Conservation (phyloP, 2,329 filamentous ascomycete genomes). For the Magnaporthiopsis poae region DNA sequence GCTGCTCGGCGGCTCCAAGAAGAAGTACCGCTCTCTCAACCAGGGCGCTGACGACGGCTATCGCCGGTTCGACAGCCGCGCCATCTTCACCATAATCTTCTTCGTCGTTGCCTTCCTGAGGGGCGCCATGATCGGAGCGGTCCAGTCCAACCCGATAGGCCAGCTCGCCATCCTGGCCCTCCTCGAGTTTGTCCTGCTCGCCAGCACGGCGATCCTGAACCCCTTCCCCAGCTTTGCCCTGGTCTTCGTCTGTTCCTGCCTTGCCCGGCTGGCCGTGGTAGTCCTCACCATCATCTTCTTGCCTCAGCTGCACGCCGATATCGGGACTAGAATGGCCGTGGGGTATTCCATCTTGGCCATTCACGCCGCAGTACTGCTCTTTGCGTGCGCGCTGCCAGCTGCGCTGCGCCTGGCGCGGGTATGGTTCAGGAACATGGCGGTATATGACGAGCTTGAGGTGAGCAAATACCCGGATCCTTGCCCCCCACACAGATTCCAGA, state of each 20-base stretch:
- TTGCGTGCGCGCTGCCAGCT: constrained; percentile 60
- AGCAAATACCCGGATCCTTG: neutral
- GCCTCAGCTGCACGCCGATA: constrained; percentile 52
- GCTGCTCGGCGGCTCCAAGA: constrained; percentile 2
- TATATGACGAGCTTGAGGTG: neutral
- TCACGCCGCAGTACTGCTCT: constrained; percentile 55
- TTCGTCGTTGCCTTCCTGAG: constrained; percentile 1
- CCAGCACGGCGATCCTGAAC: constrained; percentile 56
- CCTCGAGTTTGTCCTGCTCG: constrained; percentile 57
- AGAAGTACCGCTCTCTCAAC: neutral
- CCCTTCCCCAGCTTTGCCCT: constrained; percentile 57
- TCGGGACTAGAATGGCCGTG: constrained; percentile 53
- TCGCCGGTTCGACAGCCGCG: neutral
- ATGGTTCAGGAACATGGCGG: neutral
- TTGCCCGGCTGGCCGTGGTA: constrained; percentile 44
- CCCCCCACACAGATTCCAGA: neutral
- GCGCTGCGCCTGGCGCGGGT: constrained; percentile 24
- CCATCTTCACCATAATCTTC: constrained; percentile 5
- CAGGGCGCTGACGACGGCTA: neutral
- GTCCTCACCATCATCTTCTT: constrained; percentile 34
- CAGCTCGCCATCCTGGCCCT: constrained; percentile 60
- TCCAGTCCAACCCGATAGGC: constrained; percentile 29
- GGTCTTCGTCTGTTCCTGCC: constrained; percentile 53
- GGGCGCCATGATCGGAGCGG: neutral
- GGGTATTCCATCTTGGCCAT: constrained; percentile 59